Evolutionary conservation across 192 early-diverging fungal species (phyloP).

Genomic region (Podila epigama): DNA sequence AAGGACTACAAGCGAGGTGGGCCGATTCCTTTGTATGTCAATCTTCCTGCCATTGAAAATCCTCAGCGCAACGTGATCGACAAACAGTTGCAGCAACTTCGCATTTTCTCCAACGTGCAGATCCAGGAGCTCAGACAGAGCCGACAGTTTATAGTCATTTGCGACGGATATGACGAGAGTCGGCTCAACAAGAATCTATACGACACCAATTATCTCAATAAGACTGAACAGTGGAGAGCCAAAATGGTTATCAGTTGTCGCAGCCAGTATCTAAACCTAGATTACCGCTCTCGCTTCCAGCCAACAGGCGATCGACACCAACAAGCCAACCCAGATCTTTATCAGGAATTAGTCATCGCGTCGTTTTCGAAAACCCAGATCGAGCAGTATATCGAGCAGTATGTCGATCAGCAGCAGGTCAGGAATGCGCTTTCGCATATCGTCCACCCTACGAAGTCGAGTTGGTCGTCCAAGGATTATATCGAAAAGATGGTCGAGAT

Average conservation of each 20-base stretch:
- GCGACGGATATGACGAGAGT: slow-evolving; percentile 14
- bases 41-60: background rate
- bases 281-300: background rate
- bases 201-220: background rate
- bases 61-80: background rate
- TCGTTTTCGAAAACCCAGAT: background rate
- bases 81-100: background rate
- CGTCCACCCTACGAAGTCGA: background rate
- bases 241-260: slow-evolving; percentile 14
- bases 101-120: background rate
- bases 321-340: background rate
- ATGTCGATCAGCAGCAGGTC: background rate
- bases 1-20: background rate
- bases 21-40: slow-evolving; percentile 1
- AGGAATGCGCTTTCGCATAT: background rate
- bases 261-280: background rate
- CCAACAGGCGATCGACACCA: background rate
- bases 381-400: background rate
- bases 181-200: background rate
- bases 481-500: background rate
- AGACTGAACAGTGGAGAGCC: background rate
- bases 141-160: slow-evolving; percentile 2
- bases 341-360: slow-evolving; percentile 1
- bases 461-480: background rate
- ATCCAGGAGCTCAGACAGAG: background rate